Evolutionary conservation across 2,329 filamentous ascomycete species (phyloP), one percentile per base, ranked within the genome.

Genomic region (Colletotrichum theobromicola): DNA sequence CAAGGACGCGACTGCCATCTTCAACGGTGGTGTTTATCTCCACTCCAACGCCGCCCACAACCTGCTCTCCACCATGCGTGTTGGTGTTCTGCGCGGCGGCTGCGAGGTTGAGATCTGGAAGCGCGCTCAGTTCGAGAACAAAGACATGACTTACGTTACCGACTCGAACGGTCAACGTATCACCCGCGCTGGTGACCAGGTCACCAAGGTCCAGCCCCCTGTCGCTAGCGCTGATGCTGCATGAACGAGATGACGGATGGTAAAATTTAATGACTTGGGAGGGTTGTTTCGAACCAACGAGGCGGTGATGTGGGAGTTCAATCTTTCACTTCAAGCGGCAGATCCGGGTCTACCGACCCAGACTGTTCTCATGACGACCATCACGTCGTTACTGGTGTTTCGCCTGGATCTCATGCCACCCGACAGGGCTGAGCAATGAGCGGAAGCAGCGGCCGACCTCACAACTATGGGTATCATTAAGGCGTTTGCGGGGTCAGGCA

Each of bases 81-180:
- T 97, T 16, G 95, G 94, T 84, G 94, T 97, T 63, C 93, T 97
- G 77, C 94, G 94, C 67, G 95, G 95, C 77, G 95, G 95, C 57
- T 95, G 94, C 83, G 95, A 97, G 84, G 95, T 97, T 32, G 95
- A 97, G 89, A 95, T 97, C 85, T 97, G 95, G 95, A 97, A 97
- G 91, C 93, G 94, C 55, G 92, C 94, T 71, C 93, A 96, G 84
- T 91, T 92, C 79, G 94, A 96, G 86, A 95, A 94, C 88, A 96
- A 96, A 88, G 94, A 96, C 79, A 90, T 94, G 72, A 91, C 93
- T 73, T 93, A 94, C 78, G 91, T 95, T 83, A 95, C 94, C 83
- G 96, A 98, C 82, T 94, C 92, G 18, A 88, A 91, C 68, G 96
- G 95, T 65, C 90, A 95, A 84, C 93, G 94, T 77, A 95, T 98